Percentiles rank a stretch among this genome's conserved stretches.
Conservation (phyloP, 2,329 filamentous ascomycete genomes). For the Fusarium burgessii region DNA sequence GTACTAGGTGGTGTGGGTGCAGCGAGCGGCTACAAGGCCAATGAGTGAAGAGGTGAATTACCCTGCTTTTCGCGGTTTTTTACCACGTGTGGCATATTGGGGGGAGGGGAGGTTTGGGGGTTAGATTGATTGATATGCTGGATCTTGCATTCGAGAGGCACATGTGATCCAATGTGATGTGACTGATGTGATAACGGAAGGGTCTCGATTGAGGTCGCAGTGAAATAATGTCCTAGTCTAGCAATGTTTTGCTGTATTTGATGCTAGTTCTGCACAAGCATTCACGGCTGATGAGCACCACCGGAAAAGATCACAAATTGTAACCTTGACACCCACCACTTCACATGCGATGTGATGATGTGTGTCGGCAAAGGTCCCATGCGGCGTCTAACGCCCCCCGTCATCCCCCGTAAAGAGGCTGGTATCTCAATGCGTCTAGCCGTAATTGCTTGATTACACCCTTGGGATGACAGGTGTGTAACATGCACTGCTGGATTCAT, state of each 20-base stretch:
- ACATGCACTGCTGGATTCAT: constrained; percentile 25
- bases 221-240: neutral
- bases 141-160: constrained; percentile 26
- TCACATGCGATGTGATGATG: constrained; percentile 9
- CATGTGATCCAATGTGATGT: constrained; percentile 18
- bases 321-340: constrained; percentile 11
- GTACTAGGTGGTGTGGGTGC: constrained; percentile 40
- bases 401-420: constrained; percentile 8
- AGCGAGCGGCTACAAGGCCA: constrained; percentile 44
- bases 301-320: constrained; percentile 1
- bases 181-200: neutral
- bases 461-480: constrained; percentile 27
- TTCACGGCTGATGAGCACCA: neutral
- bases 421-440: constrained; percentile 10
- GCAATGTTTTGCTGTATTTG: neutral
- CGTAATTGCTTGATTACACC: neutral
- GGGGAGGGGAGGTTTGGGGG: constrained; percentile 31
- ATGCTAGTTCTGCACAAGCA: neutral
- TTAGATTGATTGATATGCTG: constrained; percentile 30
- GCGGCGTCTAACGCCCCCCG: constrained; percentile 26
- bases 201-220: constrained; percentile 23
- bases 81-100: constrained; percentile 34
- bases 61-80: constrained; percentile 1
- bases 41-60: constrained; percentile 20
- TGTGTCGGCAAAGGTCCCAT: neutral